Conservation (phyloP, 768 basidiomycete genomes). For the Piloderma croceum region DNA sequence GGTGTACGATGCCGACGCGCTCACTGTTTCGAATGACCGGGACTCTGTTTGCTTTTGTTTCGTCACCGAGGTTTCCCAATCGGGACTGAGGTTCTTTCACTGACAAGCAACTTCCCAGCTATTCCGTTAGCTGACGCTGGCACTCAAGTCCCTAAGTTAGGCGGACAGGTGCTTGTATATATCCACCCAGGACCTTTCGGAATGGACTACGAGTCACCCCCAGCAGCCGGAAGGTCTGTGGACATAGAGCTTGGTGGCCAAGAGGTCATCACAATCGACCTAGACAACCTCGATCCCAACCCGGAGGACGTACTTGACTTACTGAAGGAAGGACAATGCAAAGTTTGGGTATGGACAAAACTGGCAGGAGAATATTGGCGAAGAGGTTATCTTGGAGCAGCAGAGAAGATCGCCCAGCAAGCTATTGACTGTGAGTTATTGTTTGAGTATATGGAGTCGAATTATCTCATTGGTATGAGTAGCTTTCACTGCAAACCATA, state of each 20-base stretch:
- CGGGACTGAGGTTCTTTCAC: no score
- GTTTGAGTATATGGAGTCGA: constrained; percentile 3
- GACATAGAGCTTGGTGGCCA: constrained; percentile 78
- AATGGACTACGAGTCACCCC: background rate
- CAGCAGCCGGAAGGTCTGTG: constrained; percentile 31
- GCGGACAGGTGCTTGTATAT: no score
- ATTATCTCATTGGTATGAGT: constrained; percentile 3
- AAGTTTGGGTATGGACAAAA: constrained; percentile 71
- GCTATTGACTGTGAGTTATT: constrained; percentile 61
- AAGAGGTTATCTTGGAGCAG: constrained; percentile 65
- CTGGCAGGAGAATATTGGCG: constrained; percentile 88
- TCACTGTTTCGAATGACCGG: no score
- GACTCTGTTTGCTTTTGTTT: no score
- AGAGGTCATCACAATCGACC: constrained; percentile 86
- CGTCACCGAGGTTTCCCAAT: no score
- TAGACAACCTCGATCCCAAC: constrained; percentile 78
- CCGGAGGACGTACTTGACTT: constrained; percentile 72
- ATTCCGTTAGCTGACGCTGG: no score
- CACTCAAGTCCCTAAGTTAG: no score
- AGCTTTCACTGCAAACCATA: constrained; percentile 51
- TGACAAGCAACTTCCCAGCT: no score
- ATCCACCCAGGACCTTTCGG: no score
- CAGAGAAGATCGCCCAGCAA: constrained; percentile 66
- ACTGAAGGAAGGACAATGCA: constrained; percentile 65
- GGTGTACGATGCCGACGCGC: no score